Evolutionary conservation across 1,284 basidiomycete genomes (phyloP).

Genomic region (Microbotryomycetes sp.): DNA sequence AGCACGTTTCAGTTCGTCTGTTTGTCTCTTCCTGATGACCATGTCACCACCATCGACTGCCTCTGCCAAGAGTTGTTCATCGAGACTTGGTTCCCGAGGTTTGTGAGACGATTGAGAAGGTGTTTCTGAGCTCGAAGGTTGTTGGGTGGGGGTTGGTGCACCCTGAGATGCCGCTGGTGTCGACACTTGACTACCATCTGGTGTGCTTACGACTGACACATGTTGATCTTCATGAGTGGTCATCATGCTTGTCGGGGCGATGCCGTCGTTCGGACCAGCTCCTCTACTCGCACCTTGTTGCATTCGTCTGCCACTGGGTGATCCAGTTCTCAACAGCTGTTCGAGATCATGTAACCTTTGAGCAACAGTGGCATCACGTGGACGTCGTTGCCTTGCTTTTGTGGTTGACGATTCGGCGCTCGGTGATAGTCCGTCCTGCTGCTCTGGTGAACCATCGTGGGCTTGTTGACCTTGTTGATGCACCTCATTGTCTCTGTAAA

Average conservation of each 20-base stretch:
- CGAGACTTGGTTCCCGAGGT: not conserved
- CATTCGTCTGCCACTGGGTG: not conserved
- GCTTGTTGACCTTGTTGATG: not conserved
- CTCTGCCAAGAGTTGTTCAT: not conserved
- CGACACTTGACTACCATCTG: not conserved
- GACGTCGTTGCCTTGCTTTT: constrained; percentile 6
- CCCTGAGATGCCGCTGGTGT: not conserved
- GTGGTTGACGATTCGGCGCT: constrained; percentile 10
- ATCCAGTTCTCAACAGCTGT: not conserved
- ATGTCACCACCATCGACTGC: not conserved
- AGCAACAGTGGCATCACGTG: not conserved
- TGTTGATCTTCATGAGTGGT: not conserved
- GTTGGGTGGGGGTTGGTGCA: not conserved
- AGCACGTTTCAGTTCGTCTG: not conserved
- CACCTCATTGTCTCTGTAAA: too few relatives aligned
- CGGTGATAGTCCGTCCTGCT: constrained; percentile 12
- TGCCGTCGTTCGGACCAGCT: not conserved
- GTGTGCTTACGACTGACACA: not conserved
- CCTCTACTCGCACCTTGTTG: not conserved
- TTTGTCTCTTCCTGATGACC: not conserved
- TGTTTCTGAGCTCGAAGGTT: not conserved
- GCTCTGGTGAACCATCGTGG: not conserved
- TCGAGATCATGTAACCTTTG: not conserved
- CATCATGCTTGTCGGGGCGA: not conserved
- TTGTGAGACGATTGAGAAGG: too few relatives aligned